phyloP scores from a whole-genome alignment of 306 rosid species.

The Malus asiatica region DNA sequence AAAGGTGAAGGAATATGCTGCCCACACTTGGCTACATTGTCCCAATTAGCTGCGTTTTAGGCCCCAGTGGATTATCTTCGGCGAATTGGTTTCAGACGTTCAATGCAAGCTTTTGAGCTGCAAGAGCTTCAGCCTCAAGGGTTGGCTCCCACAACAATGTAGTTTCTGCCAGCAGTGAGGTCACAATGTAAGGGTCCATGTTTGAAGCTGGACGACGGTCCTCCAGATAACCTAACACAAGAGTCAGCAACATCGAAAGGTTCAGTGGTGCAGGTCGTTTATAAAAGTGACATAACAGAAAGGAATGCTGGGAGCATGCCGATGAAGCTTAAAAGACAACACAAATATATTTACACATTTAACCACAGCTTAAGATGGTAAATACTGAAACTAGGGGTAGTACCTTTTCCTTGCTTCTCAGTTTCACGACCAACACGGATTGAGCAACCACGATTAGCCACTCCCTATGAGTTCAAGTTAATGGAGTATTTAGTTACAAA shows the following conservation, averaged over 20 bases:
- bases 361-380: not conserved
- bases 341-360: not conserved
- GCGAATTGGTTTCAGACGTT: slow-evolving; percentile 48
- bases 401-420: slow-evolving; percentile 87
- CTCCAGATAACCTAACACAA: slow-evolving; percentile 83
- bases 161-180: slow-evolving; percentile 72
- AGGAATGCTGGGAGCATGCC: not conserved
- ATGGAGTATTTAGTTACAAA: slow-evolving; percentile 13
- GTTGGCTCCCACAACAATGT: slow-evolving; percentile 89
- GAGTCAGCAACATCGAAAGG: slow-evolving; percentile 13
- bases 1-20: slow-evolving; percentile 27
- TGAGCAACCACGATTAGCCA: slow-evolving; percentile 97
- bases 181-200: slow-evolving; percentile 97
- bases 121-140: slow-evolving; percentile 96
- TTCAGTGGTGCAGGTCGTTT: not conserved
- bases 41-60: not conserved
- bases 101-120: slow-evolving; percentile 78
- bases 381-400: not conserved
- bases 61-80: slow-evolving; percentile 17
- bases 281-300: not conserved
- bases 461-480: slow-evolving; percentile 59
- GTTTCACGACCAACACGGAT: slow-evolving; percentile 98
- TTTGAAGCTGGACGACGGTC: slow-evolving; percentile 98
- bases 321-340: not conserved
- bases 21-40: slow-evolving; percentile 2